Conservation (phyloP, 2,329 filamentous ascomycete genomes). For the Penicillium sp. region DNA sequence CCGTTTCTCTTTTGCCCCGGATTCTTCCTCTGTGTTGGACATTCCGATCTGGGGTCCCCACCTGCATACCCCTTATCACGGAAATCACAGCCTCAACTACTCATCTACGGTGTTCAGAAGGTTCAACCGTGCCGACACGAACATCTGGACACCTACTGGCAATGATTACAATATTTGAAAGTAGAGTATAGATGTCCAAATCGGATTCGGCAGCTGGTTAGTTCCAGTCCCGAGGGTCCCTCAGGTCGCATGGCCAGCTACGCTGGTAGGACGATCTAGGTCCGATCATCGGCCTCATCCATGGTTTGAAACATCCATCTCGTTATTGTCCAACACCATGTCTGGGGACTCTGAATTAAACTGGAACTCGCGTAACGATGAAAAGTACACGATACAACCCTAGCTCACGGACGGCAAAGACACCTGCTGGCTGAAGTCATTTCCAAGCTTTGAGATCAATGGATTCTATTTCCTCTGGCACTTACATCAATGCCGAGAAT, state of each 20-base stretch:
- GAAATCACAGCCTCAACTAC: neutral
- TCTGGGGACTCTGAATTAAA: neutral
- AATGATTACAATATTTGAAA: neutral
- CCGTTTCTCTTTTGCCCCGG: neutral
- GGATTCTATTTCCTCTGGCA: neutral
- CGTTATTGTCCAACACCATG: neutral
- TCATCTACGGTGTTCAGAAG: neutral
- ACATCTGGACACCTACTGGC: neutral
- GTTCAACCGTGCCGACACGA: neutral
- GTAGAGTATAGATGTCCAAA: neutral
- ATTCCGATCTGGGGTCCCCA: constrained; percentile 2
- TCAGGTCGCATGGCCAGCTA: neutral
- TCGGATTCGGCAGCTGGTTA: constrained; percentile 1
- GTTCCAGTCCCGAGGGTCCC: constrained; percentile 1
- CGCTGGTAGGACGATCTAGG: neutral
- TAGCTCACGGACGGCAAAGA: neutral
- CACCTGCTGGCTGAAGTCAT: neutral
- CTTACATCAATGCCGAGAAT: neutral
- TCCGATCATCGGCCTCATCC: constrained; percentile 2
- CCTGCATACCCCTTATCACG: constrained; percentile 20
- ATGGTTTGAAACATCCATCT: neutral
- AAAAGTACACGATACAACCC: neutral
- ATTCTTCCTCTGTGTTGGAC: constrained; percentile 4
- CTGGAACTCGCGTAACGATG: neutral
- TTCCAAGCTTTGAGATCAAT: neutral